A percentile compares a stretch with the other conserved stretches of the same genome.
These are phyloP conservation scores for Naganishia onofrii DNA, from an alignment of 768 basidiomycete genomes.

Conservation along the genomic window DNA sequence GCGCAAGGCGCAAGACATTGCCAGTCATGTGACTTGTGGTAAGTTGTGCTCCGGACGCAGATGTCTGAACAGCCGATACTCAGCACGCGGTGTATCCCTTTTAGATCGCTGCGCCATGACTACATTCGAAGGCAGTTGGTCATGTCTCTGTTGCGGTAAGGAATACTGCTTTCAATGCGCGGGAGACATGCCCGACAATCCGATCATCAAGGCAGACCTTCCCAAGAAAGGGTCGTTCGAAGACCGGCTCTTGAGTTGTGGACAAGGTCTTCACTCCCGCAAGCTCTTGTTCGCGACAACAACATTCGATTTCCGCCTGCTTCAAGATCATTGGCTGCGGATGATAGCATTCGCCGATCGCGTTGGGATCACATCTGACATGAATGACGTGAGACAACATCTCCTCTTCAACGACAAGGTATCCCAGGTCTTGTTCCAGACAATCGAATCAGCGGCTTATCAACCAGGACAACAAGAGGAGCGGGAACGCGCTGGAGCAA, in stretches of 20 bases:
- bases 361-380: not conserved
- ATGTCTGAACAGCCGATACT: not conserved
- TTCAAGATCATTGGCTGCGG: constrained; percentile 16
- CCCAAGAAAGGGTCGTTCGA: constrained; percentile 57
- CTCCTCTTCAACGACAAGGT: not conserved
- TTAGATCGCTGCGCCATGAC: constrained; percentile 96
- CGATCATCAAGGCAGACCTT: constrained; percentile 59
- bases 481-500: not conserved
- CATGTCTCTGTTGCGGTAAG: constrained; percentile 84
- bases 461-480: constrained; percentile 24
- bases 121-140: constrained; percentile 82
- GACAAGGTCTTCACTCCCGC: not conserved
- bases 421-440: not conserved
- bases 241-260: not conserved
- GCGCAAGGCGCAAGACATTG: constrained; percentile 71
- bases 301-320: constrained; percentile 5
- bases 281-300: constrained; percentile 8
- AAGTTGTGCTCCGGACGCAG: constrained; percentile 44
- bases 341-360: constrained; percentile 1
- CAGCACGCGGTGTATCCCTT: not conserved
- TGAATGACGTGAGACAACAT: not conserved
- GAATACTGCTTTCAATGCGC: constrained; percentile 83
- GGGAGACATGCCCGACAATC: constrained; percentile 60
- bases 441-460: not conserved
- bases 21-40: constrained; percentile 86